Evolutionary conservation across 345 rosid genomes (phyloP).

Genomic region (Erucastrum elatum): DNA sequence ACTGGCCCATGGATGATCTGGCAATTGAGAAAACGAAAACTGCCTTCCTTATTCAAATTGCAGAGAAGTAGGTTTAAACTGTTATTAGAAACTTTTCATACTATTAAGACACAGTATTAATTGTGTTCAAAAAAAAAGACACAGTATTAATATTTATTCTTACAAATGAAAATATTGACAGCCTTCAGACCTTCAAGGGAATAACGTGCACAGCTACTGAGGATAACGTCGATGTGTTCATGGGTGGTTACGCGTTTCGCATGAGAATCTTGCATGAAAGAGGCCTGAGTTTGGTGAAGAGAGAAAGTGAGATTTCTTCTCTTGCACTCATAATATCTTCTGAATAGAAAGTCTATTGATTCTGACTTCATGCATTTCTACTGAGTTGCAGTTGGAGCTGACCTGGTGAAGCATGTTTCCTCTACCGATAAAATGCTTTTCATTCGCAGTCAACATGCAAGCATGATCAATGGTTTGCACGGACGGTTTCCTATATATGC

Average conservation of each 20-base stretch:
- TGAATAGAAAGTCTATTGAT: background rate
- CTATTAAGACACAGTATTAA: too few species aligned
- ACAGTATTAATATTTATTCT: constrained; percentile 21
- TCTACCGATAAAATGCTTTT: constrained; percentile 69
- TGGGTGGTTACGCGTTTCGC: constrained; percentile 83
- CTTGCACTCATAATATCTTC: constrained; percentile 17
- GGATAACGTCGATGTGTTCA: constrained; percentile 69
- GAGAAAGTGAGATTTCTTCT: constrained; percentile 65
- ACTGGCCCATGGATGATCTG: constrained; percentile 88
- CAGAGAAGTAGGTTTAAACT: constrained; percentile 64
- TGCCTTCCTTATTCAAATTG: constrained; percentile 88
- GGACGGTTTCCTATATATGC: constrained; percentile 65
- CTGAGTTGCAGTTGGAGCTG: constrained; percentile 52
- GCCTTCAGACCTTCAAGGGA: constrained; percentile 69
- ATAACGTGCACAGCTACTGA: constrained; percentile 71
- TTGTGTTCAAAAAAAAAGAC: too few species aligned
- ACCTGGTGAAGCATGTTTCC: constrained; percentile 55
- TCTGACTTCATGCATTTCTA: constrained; percentile 22
- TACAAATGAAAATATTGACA: constrained; percentile 39
- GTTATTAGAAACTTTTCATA: constrained; percentile 18
- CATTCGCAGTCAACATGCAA: constrained; percentile 79
- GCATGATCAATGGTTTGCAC: constrained; percentile 88
- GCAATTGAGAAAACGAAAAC: constrained; percentile 88
- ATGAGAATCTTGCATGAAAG: constrained; percentile 85
- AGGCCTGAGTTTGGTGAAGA: constrained; percentile 75